Base-by-base conservation (phyloP, 768 basidiomycete genomes). In the Boletus patriciae region DNA sequence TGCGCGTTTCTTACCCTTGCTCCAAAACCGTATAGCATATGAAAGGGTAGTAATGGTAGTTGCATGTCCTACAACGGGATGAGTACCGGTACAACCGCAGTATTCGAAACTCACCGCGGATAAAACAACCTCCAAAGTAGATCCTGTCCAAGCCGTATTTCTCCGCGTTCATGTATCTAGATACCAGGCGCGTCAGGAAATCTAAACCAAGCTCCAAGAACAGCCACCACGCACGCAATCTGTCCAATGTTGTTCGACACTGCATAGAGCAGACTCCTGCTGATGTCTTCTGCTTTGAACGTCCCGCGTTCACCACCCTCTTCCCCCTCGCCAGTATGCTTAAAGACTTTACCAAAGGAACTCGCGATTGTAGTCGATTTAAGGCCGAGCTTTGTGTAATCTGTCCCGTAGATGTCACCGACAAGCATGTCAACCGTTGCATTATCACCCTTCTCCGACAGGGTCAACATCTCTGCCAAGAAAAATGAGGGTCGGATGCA, bases 1-100 rank as follows among this genome's bases (percentile, higher is more conserved):
- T 41, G 97, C 97, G 40, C 93, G 85, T 74, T 98, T 98, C 33
- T 87, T 95, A 0, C 97, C 97, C 70, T 95, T 96, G 66, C 93
- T 95, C 97, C 97, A 99, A 77, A 98, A 99, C 18, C 97, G 87
- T 73, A 99, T 98, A 21, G 97, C 97, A 74, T 99, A 99, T 21
- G 97, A 98, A 50, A 98, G 79, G 18, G 97, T 98, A 18, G 93
- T 89, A 67, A 99, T 95, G 31, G 97, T 99, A 34, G 95, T 92
- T 44, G 96, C 89, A 69, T 98, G 97, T 18, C 97, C 94, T 96
- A 50, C 54, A 55, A 42, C 60, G 31, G 62, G 40, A 46, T 62
- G 21, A 69, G 52, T 43, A 25, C 27, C 15, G 4, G 8, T 27
- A 38, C 12, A 34, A 16, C 33, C 33, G 49, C 51, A 46, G 48